Evolutionary conservation across 2,329 filamentous ascomycete species (phyloP).

Genomic region (Microcyclospora tardicrescens): DNA sequence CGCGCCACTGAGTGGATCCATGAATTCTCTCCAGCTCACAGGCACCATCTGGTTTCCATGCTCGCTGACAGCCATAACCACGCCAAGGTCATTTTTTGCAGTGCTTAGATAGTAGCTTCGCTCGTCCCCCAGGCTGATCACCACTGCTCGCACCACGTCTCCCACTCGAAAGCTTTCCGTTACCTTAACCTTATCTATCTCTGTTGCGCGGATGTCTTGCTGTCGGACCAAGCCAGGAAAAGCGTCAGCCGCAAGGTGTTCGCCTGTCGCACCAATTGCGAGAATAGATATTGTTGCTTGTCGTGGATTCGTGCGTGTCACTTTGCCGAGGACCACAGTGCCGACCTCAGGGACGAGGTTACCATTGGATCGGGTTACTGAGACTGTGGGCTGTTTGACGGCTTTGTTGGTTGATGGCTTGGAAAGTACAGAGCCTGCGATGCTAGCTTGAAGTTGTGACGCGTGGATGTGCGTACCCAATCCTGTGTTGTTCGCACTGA

Average conservation of each 20-base stretch:
- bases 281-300: slow-evolving; percentile 81
- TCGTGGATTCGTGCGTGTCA: slow-evolving; percentile 71
- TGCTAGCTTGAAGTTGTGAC: slow-evolving; percentile 64
- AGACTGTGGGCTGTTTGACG: slow-evolving; percentile 28
- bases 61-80: slow-evolving; percentile 85
- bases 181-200: slow-evolving; percentile 89
- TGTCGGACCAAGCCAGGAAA: slow-evolving; percentile 23
- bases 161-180: slow-evolving; percentile 85
- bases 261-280: slow-evolving; percentile 50
- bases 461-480: slow-evolving; percentile 74
- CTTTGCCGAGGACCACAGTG: slow-evolving; percentile 67
- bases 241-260: slow-evolving; percentile 10
- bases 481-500: slow-evolving; percentile 56
- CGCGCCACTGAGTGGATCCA: slow-evolving; percentile 63
- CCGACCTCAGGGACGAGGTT: slow-evolving; percentile 69
- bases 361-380: slow-evolving; percentile 31
- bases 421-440: slow-evolving; percentile 49
- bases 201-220: slow-evolving; percentile 86
- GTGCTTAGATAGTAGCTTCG: slow-evolving; percentile 92
- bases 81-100: slow-evolving; percentile 78
- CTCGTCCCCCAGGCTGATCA: slow-evolving; percentile 80
- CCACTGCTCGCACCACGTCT: slow-evolving; percentile 75
- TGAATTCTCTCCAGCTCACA: slow-evolving; percentile 89
- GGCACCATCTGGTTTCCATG: slow-evolving; percentile 79
- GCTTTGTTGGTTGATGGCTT: slow-evolving; percentile 41